A percentile compares a stretch with the other conserved stretches of the same genome.
phyloP scores from a whole-genome alignment of 2,329 filamentous ascomycete species.

The Camillea tinctor region DNA sequence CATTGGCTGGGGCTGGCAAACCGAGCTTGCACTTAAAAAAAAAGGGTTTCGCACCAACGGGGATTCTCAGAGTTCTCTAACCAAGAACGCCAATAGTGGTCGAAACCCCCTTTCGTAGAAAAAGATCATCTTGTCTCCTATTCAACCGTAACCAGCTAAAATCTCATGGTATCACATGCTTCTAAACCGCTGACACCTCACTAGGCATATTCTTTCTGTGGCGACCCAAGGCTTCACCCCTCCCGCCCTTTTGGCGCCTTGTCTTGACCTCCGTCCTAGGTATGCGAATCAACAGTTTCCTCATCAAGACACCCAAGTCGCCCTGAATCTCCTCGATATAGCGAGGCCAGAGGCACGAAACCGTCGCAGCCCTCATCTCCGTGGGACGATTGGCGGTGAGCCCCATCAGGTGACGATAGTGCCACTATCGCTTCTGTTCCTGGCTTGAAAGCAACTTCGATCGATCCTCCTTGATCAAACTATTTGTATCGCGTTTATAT shows the following conservation, averaged over 20 bases:
- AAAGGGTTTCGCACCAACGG: background rate
- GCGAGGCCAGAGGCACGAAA: background rate
- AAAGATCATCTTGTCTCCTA: background rate
- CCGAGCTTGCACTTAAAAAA: background rate
- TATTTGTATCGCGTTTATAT: no score
- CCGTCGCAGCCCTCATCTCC: background rate
- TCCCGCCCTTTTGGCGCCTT: background rate
- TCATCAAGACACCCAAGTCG: constrained; percentile 7
- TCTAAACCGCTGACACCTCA: constrained; percentile 2
- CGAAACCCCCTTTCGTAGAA: background rate
- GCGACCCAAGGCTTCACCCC: background rate
- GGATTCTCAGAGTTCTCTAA: background rate
- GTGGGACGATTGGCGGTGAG: background rate
- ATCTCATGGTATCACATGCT: background rate
- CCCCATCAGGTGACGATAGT: background rate
- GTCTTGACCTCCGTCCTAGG: constrained; percentile 3
- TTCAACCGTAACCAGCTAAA: no score
- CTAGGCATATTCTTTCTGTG: background rate
- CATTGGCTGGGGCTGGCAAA: background rate
- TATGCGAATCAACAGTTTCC: constrained; percentile 9
- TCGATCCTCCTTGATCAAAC: background rate
- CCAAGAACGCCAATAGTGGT: background rate
- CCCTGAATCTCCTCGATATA: background rate
- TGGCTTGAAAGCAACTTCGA: background rate
- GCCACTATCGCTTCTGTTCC: background rate